Conservation (phyloP, 2,329 filamentous ascomycete species). For the Monascus ruber region DNA sequence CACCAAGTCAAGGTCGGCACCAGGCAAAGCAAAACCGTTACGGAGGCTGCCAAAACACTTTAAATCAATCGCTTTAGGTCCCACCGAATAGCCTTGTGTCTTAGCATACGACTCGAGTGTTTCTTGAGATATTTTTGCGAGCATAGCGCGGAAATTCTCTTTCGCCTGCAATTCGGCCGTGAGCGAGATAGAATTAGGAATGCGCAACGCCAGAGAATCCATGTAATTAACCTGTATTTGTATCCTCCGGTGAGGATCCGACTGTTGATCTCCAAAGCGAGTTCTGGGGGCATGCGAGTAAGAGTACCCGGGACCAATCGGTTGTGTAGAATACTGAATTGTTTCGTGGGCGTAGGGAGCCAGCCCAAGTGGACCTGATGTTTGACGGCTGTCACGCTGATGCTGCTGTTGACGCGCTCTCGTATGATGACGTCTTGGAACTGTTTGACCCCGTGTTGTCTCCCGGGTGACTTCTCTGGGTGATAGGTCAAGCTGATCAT, state of each 20-base stretch:
- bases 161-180: constrained; percentile 55
- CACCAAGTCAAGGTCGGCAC: constrained; percentile 78
- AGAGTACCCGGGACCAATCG: constrained; percentile 2
- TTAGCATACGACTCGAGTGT: constrained; percentile 45
- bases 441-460: too few relatives aligned
- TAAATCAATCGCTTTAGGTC: constrained; percentile 49
- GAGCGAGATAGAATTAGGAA: constrained; percentile 53
- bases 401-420: too few relatives aligned
- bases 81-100: constrained; percentile 36
- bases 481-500: too few relatives aligned
- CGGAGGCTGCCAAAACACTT: constrained; percentile 72
- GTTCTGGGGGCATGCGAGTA: constrained; percentile 2
- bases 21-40: constrained; percentile 75
- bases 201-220: constrained; percentile 35
- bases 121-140: constrained; percentile 54
- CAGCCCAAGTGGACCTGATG: too few relatives aligned
- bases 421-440: too few relatives aligned
- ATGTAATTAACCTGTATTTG: constrained; percentile 18
- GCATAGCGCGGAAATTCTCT: constrained; percentile 53
- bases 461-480: too few relatives aligned
- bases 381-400: too few relatives aligned
- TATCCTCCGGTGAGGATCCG: constrained; percentile 3
- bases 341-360: too few relatives aligned
- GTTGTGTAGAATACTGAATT: too few relatives aligned
- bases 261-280: constrained; percentile 6